Conservation (phyloP, 371 early-diverging fungal species). For the Capillidium rhysosporum region DNA sequence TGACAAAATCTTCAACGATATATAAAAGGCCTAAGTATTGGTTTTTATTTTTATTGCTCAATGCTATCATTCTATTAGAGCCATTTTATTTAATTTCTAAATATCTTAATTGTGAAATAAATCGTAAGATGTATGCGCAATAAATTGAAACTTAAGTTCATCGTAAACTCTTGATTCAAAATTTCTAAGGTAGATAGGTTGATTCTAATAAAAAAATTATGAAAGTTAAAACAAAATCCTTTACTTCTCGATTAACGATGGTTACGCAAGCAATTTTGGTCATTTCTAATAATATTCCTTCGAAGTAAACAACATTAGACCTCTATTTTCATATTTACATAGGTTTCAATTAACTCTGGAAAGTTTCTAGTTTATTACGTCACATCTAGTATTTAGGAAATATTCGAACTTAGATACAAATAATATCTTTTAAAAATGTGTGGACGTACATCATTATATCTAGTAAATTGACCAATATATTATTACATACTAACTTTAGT, state of each 20-base stretch:
- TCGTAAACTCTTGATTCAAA: constrained; percentile 1
- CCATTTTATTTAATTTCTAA: not conserved
- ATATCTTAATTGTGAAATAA: constrained; percentile 2
- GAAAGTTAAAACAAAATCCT: no score
- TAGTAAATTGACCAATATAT: not conserved
- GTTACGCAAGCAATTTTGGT: no score
- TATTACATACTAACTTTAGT: not conserved
- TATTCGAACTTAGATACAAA: no score
- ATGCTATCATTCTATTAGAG: not conserved
- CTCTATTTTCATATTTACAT: no score
- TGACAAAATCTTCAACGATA: constrained; percentile 5
- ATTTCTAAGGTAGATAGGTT: constrained; percentile 2
- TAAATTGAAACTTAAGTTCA: constrained; percentile 1
- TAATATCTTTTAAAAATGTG: constrained; percentile 2
- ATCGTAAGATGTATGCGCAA: constrained; percentile 6
- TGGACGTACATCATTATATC: constrained; percentile 4
- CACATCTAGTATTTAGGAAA: no score
- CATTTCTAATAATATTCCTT: no score
- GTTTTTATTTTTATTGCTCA: not conserved
- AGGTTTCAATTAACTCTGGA: no score
- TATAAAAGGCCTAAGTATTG: constrained; percentile 3
- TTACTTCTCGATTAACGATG: no score
- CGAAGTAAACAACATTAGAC: no score
- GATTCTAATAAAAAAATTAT: not conserved
- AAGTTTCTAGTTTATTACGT: no score